Evolutionary conservation across 495 filamentous ascomycete genomes (phyloP).

Genomic region (Talaromyces nanjingensis): DNA sequence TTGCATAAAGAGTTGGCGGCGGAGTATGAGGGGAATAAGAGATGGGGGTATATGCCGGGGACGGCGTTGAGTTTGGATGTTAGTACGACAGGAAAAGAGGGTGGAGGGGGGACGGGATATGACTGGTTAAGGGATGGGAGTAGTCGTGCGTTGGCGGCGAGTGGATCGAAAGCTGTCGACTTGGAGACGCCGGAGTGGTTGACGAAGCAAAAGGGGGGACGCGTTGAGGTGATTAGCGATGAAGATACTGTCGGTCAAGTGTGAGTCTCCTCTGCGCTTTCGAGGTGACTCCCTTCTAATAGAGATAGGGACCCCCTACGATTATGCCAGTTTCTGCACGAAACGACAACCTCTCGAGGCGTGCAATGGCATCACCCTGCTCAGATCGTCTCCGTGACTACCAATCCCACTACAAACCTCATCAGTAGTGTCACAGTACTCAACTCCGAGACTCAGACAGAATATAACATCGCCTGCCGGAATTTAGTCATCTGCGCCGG

Average conservation of each 20-base stretch:
- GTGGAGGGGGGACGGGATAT: constrained; percentile 26
- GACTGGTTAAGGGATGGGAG: constrained; percentile 59
- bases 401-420: constrained; percentile 34
- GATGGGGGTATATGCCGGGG: constrained; percentile 64
- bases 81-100: constrained; percentile 17
- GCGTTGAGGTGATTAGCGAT: constrained; percentile 56
- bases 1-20: constrained; percentile 60
- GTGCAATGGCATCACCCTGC: constrained; percentile 62
- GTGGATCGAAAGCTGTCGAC: constrained; percentile 13
- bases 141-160: constrained; percentile 55
- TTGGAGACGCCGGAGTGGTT: constrained; percentile 49
- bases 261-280: constrained; percentile 23
- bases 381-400: constrained; percentile 43
- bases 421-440: constrained; percentile 45
- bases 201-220: constrained; percentile 38
- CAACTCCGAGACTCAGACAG: constrained; percentile 16
- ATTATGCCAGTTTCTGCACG: constrained; percentile 58
- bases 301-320: constrained; percentile 46
- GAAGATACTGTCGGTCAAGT: constrained; percentile 59
- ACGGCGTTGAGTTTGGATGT: constrained; percentile 48
- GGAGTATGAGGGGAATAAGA: constrained; percentile 47
- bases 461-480: constrained; percentile 37
- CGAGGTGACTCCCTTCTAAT: background rate
- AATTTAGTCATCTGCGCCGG: constrained; percentile 60
- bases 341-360: constrained; percentile 47